Evolutionary conservation across 495 filamentous ascomycete species (phyloP).

Genomic region (Aspergillus asperescens): DNA sequence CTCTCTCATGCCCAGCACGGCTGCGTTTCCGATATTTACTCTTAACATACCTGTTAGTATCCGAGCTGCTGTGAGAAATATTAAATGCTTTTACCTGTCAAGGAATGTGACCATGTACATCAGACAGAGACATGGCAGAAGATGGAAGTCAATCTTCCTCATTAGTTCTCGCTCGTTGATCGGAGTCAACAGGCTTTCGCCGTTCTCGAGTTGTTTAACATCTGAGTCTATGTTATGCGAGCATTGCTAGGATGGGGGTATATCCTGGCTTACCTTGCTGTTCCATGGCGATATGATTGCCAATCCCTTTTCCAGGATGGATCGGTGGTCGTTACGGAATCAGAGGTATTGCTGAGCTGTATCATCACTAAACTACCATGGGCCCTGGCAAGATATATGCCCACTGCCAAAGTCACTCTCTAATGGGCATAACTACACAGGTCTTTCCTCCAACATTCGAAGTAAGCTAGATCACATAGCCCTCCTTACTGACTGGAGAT

Average conservation of each 20-base stretch:
- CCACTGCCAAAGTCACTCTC: too few relatives aligned
- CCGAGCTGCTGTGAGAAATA: neutral
- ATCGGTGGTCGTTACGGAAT: too few relatives aligned
- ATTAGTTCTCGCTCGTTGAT: slow-evolving; percentile 61
- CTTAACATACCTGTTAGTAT: slow-evolving; percentile 11
- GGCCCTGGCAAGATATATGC: too few relatives aligned
- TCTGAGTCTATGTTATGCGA: neutral
- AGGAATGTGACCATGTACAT: slow-evolving; percentile 77
- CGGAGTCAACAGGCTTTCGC: neutral
- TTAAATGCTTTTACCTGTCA: slow-evolving; percentile 50
- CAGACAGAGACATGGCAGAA: slow-evolving; percentile 70
- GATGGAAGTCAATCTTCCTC: slow-evolving; percentile 62
- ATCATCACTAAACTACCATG: too few relatives aligned
- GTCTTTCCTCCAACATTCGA: neutral
- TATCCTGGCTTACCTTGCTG: neutral
- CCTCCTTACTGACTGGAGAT: neutral
- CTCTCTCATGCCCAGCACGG: slow-evolving; percentile 46
- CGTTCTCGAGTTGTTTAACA: slow-evolving; percentile 1
- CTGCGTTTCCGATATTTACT: slow-evolving; percentile 58
- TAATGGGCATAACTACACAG: too few relatives aligned
- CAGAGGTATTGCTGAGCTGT: too few relatives aligned
- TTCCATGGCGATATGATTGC: neutral
- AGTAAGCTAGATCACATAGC: neutral
- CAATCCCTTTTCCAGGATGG: too few relatives aligned
- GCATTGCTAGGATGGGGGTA: neutral